A percentile compares a stretch with the other conserved stretches of the same genome.
Evolutionary conservation across 768 basidiomycete genomes (phyloP).

Genomic region (Neoboletus magnificus): DNA sequence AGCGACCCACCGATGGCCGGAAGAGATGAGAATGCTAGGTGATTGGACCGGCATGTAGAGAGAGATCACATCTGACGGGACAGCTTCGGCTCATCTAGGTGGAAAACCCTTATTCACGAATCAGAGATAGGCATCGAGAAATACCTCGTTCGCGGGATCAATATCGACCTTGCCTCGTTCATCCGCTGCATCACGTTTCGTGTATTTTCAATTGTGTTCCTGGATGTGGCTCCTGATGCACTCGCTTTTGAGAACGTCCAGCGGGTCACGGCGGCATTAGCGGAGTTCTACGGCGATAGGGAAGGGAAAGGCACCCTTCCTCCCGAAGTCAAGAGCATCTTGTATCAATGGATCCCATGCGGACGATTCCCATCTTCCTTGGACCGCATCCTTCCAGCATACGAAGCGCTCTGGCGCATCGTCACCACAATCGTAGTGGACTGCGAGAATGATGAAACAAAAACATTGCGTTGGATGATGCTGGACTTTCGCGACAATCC

Average conservation of each 20-base stretch:
- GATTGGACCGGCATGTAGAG: neutral
- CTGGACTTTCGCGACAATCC: conserved; percentile 36
- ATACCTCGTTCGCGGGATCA: conserved; percentile 10
- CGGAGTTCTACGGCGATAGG: conserved; percentile 40
- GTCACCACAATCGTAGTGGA: conserved; percentile 44
- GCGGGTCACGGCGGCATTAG: conserved; percentile 40
- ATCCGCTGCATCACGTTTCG: conserved; percentile 45
- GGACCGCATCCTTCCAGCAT: conserved; percentile 54
- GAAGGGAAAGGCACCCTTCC: conserved; percentile 26
- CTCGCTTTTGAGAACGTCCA: conserved; percentile 29
- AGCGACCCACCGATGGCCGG: neutral
- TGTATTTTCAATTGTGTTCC: conserved; percentile 40
- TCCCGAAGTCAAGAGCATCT: conserved; percentile 31
- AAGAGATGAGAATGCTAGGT: conserved; percentile 16
- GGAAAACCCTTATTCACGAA: conserved; percentile 11
- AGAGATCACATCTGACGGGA: conserved; percentile 2
- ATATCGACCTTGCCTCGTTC: conserved; percentile 36
- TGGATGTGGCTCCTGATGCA: conserved; percentile 31
- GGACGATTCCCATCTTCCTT: conserved; percentile 32
- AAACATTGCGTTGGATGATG: conserved; percentile 30
- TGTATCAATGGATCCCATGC: conserved; percentile 41
- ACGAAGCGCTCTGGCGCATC: conserved; percentile 63
- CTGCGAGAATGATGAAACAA: conserved; percentile 25
- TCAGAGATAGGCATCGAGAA: conserved; percentile 7
- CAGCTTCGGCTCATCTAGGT: conserved; percentile 5